Evolutionary conservation across 169 alveolate genomes (phyloP), one percentile per base, ranked within the genome.

Genomic region (Perkinsus chesapeaki): DNA sequence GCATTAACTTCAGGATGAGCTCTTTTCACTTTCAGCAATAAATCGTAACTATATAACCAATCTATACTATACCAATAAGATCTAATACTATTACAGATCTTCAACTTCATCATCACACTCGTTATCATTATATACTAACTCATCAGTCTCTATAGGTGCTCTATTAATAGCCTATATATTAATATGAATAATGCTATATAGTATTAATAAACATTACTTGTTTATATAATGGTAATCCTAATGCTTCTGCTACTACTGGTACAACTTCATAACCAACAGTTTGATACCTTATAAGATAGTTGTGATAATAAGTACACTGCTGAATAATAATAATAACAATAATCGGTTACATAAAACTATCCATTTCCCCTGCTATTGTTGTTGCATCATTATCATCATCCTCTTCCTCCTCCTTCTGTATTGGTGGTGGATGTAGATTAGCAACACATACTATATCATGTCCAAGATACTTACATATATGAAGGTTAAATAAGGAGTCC

Each of bases 91-190:
- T 34, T 60, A 98, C 91, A 98, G 96, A 95, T 98, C 99, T 95
- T 98, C 99, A n/a, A 98, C 99, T 96, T 98, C 99, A 96, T 99
- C 99, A 36, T 96, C 96, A 16, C 95, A 95, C 23, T 95, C 94
- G 34, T 96, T 95, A 92, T 92, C 47, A 72, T 94, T 39, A 93
- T 37, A 73, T 94, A 93, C 72, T 0, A 27, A 12, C 1, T 91
- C 60, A 39, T 60, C 27, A 16, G 82, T 60, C 82, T 60, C 82
- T 60, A 60, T 12, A 34, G 82, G 82, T 20, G 82, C 82, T 16
- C 82, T 60, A 23, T 60, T 60, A 34, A 60, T 60, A 34, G 82
- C 82, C 82, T 60, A 60, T 23, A 9, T 12, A 60, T 16, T 27
- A 34, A 60, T 43, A 60, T 16, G 82, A 34, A 60, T 43, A 16